These are phyloP conservation scores for Starmerella floricola DNA, from an alignment of 805 yeast genomes.

Conservation along the genomic window DNA sequence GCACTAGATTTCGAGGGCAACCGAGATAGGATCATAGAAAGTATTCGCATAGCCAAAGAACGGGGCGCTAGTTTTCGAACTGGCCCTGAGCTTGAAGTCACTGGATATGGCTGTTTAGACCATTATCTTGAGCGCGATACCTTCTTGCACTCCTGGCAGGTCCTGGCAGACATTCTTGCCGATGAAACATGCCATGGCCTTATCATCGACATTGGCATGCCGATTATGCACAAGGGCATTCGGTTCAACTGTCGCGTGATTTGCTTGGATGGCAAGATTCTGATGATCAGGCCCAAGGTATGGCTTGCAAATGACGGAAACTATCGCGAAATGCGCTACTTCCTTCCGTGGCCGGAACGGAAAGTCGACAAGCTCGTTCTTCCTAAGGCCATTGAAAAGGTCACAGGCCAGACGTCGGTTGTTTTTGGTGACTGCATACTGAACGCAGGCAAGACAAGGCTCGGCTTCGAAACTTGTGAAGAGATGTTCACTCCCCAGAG, in stretches of 20 bases:
- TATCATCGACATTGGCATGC: slow-evolving; percentile 87
- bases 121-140: slow-evolving; percentile 87
- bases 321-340: slow-evolving; percentile 93
- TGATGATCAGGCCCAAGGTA: slow-evolving; percentile 82
- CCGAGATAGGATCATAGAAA: slow-evolving; percentile 75
- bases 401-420: slow-evolving; percentile 57
- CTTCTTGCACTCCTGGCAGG: slow-evolving; percentile 87
- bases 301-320: slow-evolving; percentile 96
- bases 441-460: slow-evolving; percentile 68
- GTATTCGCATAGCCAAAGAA: slow-evolving; percentile 64
- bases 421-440: slow-evolving; percentile 86
- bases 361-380: slow-evolving; percentile 59
- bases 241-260: slow-evolving; percentile 85
- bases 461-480: slow-evolving; percentile 98
- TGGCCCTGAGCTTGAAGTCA: slow-evolving; percentile 91
- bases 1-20: slow-evolving; percentile 96
- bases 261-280: slow-evolving; percentile 63
- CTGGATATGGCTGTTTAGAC: slow-evolving; percentile 67
- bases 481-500: slow-evolving; percentile 93
- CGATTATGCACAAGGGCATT: slow-evolving; percentile 73
- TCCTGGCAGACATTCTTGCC: slow-evolving; percentile 63
- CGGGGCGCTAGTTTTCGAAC: slow-evolving; percentile 73
- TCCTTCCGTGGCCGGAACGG: slow-evolving; percentile 87
- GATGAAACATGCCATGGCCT: slow-evolving; percentile 63
- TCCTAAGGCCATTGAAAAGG: slow-evolving; percentile 54